phyloP scores from a whole-genome alignment of 306 rosid genomes.

The Fragaria iinumae region DNA sequence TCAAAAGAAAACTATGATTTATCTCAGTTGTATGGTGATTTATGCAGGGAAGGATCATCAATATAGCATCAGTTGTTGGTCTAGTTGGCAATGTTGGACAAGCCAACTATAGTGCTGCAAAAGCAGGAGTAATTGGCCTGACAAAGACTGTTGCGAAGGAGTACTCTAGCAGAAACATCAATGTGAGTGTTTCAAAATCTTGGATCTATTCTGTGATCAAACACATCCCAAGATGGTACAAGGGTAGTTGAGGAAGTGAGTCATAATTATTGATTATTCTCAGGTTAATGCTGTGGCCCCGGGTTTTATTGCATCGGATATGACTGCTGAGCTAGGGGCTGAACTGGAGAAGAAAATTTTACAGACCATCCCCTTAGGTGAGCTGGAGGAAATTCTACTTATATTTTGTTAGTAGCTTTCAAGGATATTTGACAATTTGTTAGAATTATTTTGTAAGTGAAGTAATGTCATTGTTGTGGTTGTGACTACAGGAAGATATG shows the following conservation, averaged over 20 bases:
- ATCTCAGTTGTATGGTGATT: constrained; percentile 11
- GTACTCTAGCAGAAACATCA: constrained; percentile 85
- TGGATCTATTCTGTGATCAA: constrained; percentile 3
- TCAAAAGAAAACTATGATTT: background rate
- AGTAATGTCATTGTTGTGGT: constrained; percentile 19
- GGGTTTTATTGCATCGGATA: constrained; percentile 93
- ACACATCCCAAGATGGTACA: constrained; percentile 7
- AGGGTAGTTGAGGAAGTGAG: constrained; percentile 18
- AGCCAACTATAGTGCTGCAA: constrained; percentile 98
- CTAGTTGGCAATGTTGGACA: constrained; percentile 90
- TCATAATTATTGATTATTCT: constrained; percentile 21
- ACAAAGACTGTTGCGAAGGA: constrained; percentile 90
- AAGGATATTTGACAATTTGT: constrained; percentile 3
- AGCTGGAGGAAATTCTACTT: constrained; percentile 20
- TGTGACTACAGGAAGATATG: constrained; percentile 73
- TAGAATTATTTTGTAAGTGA: constrained; percentile 15
- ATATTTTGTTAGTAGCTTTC: background rate
- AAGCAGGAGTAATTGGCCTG: constrained; percentile 97
- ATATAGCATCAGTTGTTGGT: constrained; percentile 94
- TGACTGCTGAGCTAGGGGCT: constrained; percentile 87
- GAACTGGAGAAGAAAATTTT: constrained; percentile 84
- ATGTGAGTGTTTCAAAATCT: constrained; percentile 37
- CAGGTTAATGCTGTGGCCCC: constrained; percentile 99
- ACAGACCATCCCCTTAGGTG: constrained; percentile 84
- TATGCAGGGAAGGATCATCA: constrained; percentile 90